Percentiles rank a stretch among this genome's conserved stretches.
phyloP scores from a whole-genome alignment of 2,329 filamentous ascomycete species.

The Thermochaetoides dissita region DNA sequence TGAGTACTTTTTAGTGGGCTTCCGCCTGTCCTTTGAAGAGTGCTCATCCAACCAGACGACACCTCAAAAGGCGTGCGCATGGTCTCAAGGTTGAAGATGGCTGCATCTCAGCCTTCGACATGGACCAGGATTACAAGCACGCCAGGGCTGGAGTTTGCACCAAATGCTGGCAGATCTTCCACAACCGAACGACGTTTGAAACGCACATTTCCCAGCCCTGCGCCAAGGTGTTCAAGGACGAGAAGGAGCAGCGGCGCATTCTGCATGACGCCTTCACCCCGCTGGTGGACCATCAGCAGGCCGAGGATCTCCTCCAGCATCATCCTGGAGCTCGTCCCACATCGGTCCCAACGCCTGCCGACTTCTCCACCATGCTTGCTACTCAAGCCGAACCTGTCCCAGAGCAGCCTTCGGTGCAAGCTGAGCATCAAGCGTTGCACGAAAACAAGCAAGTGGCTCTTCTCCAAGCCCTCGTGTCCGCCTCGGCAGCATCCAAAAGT shows the following conservation, averaged over 20 bases:
- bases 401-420: too few species aligned
- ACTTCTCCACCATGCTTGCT: not conserved
- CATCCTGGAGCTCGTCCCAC: not conserved
- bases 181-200: slow-evolving; percentile 14
- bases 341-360: not conserved
- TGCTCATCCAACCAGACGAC: slow-evolving; percentile 16
- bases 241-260: slow-evolving; percentile 19
- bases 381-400: not conserved
- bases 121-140: slow-evolving; percentile 15
- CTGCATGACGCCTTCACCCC: slow-evolving; percentile 17
- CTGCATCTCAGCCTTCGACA: slow-evolving; percentile 20
- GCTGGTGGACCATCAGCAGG: slow-evolving; percentile 1
- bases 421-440: too few species aligned
- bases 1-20: slow-evolving; percentile 11
- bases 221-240: slow-evolving; percentile 17
- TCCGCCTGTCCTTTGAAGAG: not conserved
- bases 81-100: slow-evolving; percentile 15
- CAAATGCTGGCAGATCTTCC: slow-evolving; percentile 20
- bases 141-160: slow-evolving; percentile 20
- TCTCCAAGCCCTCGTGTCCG: not conserved
- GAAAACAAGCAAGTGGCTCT: not conserved
- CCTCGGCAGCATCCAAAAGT: slow-evolving; percentile 3
- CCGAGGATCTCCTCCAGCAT: not conserved
- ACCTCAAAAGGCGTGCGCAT: slow-evolving; percentile 20
- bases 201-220: slow-evolving; percentile 15